Evolutionary conservation across 441 rosid genomes (phyloP).

Genomic region (Monsonia emarginata): DNA sequence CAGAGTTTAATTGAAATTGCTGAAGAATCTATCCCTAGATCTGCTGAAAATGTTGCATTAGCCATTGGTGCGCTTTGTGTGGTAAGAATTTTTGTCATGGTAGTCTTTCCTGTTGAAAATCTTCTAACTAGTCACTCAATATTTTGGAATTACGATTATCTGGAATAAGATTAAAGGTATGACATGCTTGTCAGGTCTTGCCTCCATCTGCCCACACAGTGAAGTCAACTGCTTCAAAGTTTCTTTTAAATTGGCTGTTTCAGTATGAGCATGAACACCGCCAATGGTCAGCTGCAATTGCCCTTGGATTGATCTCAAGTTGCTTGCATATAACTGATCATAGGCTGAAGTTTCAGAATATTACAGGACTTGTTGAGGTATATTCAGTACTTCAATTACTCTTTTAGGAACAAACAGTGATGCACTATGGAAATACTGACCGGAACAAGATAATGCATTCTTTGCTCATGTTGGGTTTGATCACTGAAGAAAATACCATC

Average conservation of each 20-base stretch:
- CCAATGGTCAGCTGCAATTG: slow-evolving; percentile 89
- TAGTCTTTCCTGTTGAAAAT: slow-evolving; percentile 11
- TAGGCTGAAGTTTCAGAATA: slow-evolving; percentile 61
- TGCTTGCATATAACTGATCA: slow-evolving; percentile 75
- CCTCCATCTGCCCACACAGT: slow-evolving; percentile 70
- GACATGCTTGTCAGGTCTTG: slow-evolving; percentile 48
- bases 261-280: slow-evolving; percentile 82
- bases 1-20: slow-evolving; percentile 57
- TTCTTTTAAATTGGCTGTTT: slow-evolving; percentile 66
- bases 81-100: slow-evolving; percentile 34
- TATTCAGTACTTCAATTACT: slow-evolving; percentile 20
- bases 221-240: slow-evolving; percentile 69
- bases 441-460: slow-evolving; percentile 1
- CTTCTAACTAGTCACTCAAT: not conserved
- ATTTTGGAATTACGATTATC: not conserved
- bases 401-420: not conserved
- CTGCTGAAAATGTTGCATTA: slow-evolving; percentile 73
- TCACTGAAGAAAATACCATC: not conserved
- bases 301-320: slow-evolving; percentile 76
- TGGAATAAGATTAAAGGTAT: slow-evolving; percentile 3
- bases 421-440: not conserved
- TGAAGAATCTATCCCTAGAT: slow-evolving; percentile 73
- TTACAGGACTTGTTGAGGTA: slow-evolving; percentile 68
- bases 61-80: slow-evolving; percentile 77
- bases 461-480: not conserved